Percentiles rank a stretch among this genome's conserved stretches.
These are phyloP conservation scores for Rugonectria rugulosa DNA, from an alignment of 2,329 filamentous ascomycete genomes.

Conservation along the genomic window DNA sequence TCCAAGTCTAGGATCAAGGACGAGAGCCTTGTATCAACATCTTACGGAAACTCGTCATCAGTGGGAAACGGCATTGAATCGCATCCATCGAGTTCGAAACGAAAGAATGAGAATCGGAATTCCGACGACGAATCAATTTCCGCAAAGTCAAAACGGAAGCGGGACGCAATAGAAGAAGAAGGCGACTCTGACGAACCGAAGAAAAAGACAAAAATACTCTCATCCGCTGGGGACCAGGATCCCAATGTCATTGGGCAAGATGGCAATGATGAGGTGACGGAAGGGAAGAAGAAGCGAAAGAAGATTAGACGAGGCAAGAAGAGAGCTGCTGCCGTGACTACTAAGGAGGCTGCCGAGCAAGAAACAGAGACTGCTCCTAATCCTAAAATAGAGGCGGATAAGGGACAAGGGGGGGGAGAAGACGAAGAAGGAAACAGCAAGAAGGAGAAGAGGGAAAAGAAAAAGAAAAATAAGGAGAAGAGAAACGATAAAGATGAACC, in stretches of 20 bases:
- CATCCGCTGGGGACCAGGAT: constrained; percentile 5
- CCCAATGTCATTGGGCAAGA: constrained; percentile 16
- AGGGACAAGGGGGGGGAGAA: constrained; percentile 46
- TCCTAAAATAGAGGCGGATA: constrained; percentile 23
- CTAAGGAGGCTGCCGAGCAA: constrained; percentile 24
- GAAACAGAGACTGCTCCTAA: constrained; percentile 13
- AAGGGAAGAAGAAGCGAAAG: constrained; percentile 36
- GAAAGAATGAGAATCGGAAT: constrained; percentile 31
- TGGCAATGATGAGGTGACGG: constrained; percentile 19
- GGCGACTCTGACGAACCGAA: constrained; percentile 39
- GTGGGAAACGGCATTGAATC: neutral
- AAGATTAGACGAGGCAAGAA: constrained; percentile 34
- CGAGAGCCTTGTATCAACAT: constrained; percentile 29
- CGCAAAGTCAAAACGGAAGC: constrained; percentile 46
- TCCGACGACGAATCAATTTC: constrained; percentile 41
- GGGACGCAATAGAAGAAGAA: constrained; percentile 42
- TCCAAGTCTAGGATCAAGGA: constrained; percentile 52
- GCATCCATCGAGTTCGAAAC: constrained; percentile 46
- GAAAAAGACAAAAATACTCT: constrained; percentile 46
- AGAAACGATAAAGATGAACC: neutral
- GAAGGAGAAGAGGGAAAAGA: constrained; percentile 16
- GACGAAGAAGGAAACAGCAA: constrained; percentile 28
- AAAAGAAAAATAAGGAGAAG: constrained; percentile 19
- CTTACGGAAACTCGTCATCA: neutral
- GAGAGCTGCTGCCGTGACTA: constrained; percentile 25